These are phyloP conservation scores for Pleurozium schreberi DNA, from an alignment of 225 moss, liverwort and hornwort species.

Conservation along the genomic window DNA sequence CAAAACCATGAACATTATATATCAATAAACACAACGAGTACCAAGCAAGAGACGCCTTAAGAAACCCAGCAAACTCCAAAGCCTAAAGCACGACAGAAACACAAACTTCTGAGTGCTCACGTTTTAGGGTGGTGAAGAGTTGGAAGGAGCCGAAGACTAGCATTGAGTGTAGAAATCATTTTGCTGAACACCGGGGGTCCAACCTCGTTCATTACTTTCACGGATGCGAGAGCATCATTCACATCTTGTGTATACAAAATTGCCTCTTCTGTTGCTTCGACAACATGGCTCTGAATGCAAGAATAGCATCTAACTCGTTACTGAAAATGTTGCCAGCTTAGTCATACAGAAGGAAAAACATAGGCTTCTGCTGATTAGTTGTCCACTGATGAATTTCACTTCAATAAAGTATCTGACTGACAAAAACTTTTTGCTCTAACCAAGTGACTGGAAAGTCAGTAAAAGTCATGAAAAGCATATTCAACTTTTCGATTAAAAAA, in stretches of 20 bases:
- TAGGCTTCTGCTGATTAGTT: background rate
- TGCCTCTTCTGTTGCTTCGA: constrained; percentile 54
- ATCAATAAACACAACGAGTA: background rate
- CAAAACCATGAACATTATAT: background rate
- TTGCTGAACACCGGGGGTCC: constrained; percentile 73
- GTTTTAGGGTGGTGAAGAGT: constrained; percentile 49
- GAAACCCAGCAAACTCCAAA: background rate
- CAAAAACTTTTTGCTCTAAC: background rate
- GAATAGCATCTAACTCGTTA: background rate
- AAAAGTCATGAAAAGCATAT: background rate
- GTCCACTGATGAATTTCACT: background rate
- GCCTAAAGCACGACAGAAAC: background rate
- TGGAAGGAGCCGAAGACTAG: constrained; percentile 69
- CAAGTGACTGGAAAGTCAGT: background rate
- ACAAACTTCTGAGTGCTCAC: constrained; percentile 21
- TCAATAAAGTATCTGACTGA: background rate
- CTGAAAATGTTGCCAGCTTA: background rate
- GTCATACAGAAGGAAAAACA: background rate
- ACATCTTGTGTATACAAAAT: constrained; percentile 68
- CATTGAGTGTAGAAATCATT: constrained; percentile 78
- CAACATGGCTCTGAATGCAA: constrained; percentile 61
- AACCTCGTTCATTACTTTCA: constrained; percentile 78
- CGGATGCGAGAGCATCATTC: constrained; percentile 72
- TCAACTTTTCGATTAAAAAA: background rate
- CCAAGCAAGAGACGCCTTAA: background rate